phyloP scores from a whole-genome alignment of 164 flowering plant genomes.

The Buxus sempervirens region DNA sequence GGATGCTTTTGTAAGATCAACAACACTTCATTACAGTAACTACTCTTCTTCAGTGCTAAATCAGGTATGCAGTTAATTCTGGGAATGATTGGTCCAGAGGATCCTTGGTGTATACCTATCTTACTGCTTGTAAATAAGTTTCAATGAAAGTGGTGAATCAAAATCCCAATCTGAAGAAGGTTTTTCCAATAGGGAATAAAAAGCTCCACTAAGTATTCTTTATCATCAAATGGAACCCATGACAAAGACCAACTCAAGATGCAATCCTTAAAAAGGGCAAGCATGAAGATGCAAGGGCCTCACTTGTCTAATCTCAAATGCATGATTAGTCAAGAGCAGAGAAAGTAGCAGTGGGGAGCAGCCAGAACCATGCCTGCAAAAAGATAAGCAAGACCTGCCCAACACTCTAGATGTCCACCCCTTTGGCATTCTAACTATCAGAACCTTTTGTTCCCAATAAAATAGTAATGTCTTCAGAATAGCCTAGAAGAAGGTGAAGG shows the following conservation, averaged over 20 bases:
- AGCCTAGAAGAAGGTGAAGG: not conserved
- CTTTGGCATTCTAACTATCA: not conserved
- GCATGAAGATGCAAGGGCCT: not conserved
- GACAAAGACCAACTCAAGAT: not conserved
- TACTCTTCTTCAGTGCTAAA: no score
- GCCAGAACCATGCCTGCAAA: slow-evolving; percentile 6
- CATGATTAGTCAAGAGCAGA: not conserved
- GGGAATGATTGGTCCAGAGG: no score
- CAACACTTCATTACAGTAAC: no score
- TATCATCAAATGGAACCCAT: no score
- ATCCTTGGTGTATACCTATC: not conserved
- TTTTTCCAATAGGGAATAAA: not conserved
- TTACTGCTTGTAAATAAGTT: not conserved
- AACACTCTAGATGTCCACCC: not conserved
- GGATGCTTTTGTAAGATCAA: no score
- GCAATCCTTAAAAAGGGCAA: not conserved
- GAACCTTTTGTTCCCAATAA: no score
- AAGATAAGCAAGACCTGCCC: slow-evolving; percentile 7
- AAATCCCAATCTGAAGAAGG: not conserved
- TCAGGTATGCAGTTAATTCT: no score
- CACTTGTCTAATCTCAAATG: not conserved
- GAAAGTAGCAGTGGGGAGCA: slow-evolving; percentile 11
- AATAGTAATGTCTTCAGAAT: no score
- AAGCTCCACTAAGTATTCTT: not conserved
- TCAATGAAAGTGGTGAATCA: slow-evolving; percentile 6